phyloP scores from a whole-genome alignment of 2,329 filamentous ascomycete species.

The Phaeosphaeria sp. region DNA sequence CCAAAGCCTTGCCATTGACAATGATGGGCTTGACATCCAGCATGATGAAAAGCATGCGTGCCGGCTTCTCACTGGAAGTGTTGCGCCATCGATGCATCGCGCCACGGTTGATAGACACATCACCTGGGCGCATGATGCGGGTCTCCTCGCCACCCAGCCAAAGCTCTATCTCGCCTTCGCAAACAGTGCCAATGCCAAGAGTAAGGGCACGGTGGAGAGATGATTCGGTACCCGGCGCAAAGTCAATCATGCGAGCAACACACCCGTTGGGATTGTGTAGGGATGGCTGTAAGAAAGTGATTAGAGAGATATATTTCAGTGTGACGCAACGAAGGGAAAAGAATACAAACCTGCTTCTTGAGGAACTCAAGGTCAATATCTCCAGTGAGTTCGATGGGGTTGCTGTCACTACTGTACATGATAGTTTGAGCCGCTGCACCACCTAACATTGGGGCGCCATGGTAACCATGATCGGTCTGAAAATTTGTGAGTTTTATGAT shows the following conservation, averaged over 20 bases:
- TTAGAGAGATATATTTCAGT: too few relatives aligned
- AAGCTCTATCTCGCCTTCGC: neutral
- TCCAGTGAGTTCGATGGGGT: neutral
- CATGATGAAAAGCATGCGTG: neutral
- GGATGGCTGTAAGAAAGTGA: neutral
- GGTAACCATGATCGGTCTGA: neutral
- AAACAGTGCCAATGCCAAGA: neutral
- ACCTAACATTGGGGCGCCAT: neutral
- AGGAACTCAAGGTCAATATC: neutral
- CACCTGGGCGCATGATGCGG: neutral
- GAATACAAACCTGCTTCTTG: neutral
- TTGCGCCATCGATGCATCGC: neutral
- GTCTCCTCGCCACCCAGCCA: neutral
- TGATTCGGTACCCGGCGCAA: neutral
- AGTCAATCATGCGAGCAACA: neutral
- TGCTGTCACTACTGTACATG: neutral
- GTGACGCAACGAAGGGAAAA: too few relatives aligned
- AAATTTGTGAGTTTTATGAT: neutral
- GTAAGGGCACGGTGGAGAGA: neutral
- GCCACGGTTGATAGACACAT: neutral
- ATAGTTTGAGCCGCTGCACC: neutral
- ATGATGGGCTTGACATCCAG: neutral
- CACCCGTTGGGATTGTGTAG: neutral
- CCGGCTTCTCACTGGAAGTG: neutral
- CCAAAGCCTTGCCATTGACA: neutral